Conservation (phyloP, 2,329 filamentous ascomycete genomes). For the Erysiphe pulchra region DNA sequence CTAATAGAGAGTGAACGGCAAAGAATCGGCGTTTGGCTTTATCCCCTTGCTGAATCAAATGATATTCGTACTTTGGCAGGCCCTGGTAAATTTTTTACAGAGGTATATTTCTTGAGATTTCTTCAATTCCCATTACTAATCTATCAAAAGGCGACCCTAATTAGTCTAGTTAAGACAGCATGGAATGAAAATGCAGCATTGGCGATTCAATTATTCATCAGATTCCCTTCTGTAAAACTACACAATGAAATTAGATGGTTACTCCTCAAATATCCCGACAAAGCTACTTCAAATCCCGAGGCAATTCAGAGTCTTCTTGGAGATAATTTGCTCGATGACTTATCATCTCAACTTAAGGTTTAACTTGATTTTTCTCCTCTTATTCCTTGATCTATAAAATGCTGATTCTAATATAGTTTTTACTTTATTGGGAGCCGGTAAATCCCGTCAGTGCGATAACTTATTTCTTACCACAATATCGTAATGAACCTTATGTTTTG, state of each 20-base stretch:
- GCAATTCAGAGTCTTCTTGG: slow-evolving; percentile 65
- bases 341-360: slow-evolving; percentile 67
- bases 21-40: slow-evolving; percentile 71
- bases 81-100: slow-evolving; percentile 17
- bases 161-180: slow-evolving; percentile 46
- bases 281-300: slow-evolving; percentile 55
- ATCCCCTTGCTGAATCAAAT: slow-evolving; percentile 43
- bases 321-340: slow-evolving; percentile 46
- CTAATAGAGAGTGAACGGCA: slow-evolving; percentile 66
- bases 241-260: slow-evolving; percentile 54
- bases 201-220: slow-evolving; percentile 58
- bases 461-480: slow-evolving; percentile 75
- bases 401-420: slow-evolving; percentile 30
- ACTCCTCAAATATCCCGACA: slow-evolving; percentile 61
- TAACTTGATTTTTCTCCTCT: neutral
- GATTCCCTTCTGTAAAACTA: slow-evolving; percentile 54
- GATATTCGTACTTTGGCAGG: slow-evolving; percentile 16
- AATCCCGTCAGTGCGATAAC: slow-evolving; percentile 85
- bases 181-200: slow-evolving; percentile 70
- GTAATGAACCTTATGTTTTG: slow-evolving; percentile 74
- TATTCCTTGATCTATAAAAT: slow-evolving; percentile 1
- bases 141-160: slow-evolving; percentile 14
- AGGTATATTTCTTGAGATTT: slow-evolving; percentile 10
- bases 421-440: slow-evolving; percentile 78
- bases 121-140: slow-evolving; percentile 10